Conservation (phyloP, 768 basidiomycete species). For the Tremella mesenterica region DNA sequence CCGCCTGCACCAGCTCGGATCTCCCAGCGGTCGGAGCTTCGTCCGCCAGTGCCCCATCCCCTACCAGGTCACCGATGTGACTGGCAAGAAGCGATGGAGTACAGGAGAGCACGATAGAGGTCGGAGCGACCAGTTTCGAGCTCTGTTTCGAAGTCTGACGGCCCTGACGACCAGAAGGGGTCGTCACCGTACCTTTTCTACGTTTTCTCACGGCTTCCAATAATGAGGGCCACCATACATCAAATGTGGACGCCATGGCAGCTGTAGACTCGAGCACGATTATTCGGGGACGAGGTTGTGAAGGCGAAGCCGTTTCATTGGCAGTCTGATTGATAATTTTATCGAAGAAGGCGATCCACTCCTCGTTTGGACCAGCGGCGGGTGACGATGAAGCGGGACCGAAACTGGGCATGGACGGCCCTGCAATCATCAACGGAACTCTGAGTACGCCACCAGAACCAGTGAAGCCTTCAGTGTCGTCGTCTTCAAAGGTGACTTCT, state of each 20-base stretch:
- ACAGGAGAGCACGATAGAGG: conserved; percentile 79
- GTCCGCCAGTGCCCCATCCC: too few species aligned
- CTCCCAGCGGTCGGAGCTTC: conserved; percentile 37
- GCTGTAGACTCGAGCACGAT: conserved; percentile 77
- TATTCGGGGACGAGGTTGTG: conserved; percentile 53
- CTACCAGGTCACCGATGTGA: conserved; percentile 45
- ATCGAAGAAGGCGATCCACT: conserved; percentile 38
- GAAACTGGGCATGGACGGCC: conserved; percentile 49
- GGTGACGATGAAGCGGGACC: neutral
- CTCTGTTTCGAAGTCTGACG: conserved; percentile 1
- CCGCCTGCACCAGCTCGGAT: neutral
- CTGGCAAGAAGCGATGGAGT: conserved; percentile 59
- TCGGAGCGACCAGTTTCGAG: conserved; percentile 27
- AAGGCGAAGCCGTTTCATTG: conserved; percentile 3
- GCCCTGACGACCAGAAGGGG: neutral
- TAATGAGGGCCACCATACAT: conserved; percentile 72
- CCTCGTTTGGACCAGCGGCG: conserved; percentile 45
- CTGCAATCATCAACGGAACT: neutral
- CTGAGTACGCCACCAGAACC: neutral
- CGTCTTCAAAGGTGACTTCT: neutral
- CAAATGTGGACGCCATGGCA: conserved; percentile 61
- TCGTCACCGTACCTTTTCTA: conserved; percentile 47
- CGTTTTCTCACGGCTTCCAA: conserved; percentile 68
- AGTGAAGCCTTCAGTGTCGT: neutral
- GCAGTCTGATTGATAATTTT: conserved; percentile 22